These are phyloP conservation scores for Grigorovia humatica DNA, from an alignment of 805 yeast genomes.

Conservation along the genomic window DNA sequence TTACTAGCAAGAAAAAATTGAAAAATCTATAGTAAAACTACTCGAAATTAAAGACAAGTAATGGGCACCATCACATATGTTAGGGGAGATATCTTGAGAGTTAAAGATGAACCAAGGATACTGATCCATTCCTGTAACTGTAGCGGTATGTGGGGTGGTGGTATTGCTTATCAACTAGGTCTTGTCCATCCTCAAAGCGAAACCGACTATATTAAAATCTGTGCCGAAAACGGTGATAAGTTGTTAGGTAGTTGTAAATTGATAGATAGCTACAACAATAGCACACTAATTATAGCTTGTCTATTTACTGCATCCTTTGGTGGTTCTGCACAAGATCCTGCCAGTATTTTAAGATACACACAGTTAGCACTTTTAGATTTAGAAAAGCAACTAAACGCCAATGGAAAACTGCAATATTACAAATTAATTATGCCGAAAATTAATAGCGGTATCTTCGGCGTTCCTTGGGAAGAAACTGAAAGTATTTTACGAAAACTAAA, in stretches of 20 bases:
- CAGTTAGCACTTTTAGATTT: constrained; percentile 39
- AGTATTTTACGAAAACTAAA: constrained; percentile 30
- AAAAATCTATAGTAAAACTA: not conserved
- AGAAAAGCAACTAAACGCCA: constrained; percentile 1
- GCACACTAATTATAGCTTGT: constrained; percentile 41
- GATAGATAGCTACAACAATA: constrained; percentile 16
- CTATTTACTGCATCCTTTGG: constrained; percentile 60
- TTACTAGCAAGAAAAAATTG: not conserved
- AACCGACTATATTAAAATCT: constrained; percentile 30
- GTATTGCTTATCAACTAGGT: constrained; percentile 56
- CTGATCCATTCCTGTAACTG: constrained; percentile 77
- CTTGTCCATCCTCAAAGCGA: constrained; percentile 48
- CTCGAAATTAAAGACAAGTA: not conserved
- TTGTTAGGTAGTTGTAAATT: constrained; percentile 38
- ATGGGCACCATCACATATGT: constrained; percentile 13
- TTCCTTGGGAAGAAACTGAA: constrained; percentile 71
- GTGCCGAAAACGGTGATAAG: constrained; percentile 14
- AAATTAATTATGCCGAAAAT: constrained; percentile 59
- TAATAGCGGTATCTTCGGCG: constrained; percentile 70
- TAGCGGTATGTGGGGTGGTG: constrained; percentile 77
- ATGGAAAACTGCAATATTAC: constrained; percentile 7
- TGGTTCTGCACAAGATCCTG: constrained; percentile 32
- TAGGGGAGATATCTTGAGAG: constrained; percentile 14
- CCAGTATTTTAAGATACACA: constrained; percentile 45
- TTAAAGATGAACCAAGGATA: constrained; percentile 29